Evolutionary conservation across 148 eudicot genomes (phyloP).

Genomic region (Cornus controversa): DNA sequence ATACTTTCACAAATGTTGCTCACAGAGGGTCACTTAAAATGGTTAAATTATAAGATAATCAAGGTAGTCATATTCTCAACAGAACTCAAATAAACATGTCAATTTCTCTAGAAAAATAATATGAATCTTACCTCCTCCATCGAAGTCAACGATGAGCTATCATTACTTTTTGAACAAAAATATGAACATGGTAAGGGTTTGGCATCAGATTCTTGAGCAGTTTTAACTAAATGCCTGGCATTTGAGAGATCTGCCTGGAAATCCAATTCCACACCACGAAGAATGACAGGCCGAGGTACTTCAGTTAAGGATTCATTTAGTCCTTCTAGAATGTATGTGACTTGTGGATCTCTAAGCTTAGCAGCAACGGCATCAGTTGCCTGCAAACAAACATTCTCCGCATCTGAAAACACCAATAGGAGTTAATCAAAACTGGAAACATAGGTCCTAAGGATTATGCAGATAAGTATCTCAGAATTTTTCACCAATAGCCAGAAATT

Average conservation of each 20-base stretch:
- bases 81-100: not conserved
- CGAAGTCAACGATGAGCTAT: slow-evolving; percentile 27
- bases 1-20: slow-evolving; percentile 23
- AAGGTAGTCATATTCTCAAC: not conserved
- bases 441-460: not conserved
- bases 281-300: slow-evolving; percentile 44
- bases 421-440: not conserved
- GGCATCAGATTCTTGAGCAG: slow-evolving; percentile 26
- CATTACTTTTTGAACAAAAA: slow-evolving; percentile 52
- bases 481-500: not conserved
- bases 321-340: slow-evolving; percentile 55
- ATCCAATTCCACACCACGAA: slow-evolving; percentile 64
- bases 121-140: slow-evolving; percentile 59
- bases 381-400: slow-evolving; percentile 38
- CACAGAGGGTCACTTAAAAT: not conserved
- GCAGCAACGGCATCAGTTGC: slow-evolving; percentile 53
- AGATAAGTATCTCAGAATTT: not conserved
- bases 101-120: not conserved
- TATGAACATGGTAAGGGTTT: slow-evolving; percentile 45
- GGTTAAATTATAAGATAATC: not conserved
- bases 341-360: slow-evolving; percentile 61
- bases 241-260: slow-evolving; percentile 34
- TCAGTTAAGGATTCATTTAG: slow-evolving; percentile 33
- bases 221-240: slow-evolving; percentile 27
- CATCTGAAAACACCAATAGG: slow-evolving; percentile 45